Evolutionary conservation across 2,329 filamentous ascomycete species (phyloP).

Genomic region (Sporothrix mexicana): DNA sequence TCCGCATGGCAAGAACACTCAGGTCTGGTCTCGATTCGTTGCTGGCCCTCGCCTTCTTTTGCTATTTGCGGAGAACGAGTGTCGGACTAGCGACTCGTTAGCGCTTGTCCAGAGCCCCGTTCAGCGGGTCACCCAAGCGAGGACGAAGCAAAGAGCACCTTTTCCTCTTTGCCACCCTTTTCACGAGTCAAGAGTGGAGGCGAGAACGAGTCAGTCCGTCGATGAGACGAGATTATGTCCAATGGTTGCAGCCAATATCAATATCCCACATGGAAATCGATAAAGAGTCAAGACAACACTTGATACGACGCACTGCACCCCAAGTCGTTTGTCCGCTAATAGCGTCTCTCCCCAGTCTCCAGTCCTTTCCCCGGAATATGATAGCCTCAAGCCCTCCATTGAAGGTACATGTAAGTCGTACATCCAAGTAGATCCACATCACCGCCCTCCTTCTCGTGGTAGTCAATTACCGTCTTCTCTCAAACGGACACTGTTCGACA

Average conservation of each 20-base stretch:
- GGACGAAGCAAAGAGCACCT: neutral
- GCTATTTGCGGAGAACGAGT: constrained; percentile 4
- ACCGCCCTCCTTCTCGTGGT: too few relatives aligned
- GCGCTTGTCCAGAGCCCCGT: neutral
- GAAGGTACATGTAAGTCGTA: too few relatives aligned
- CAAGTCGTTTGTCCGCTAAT: neutral
- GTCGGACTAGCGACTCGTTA: constrained; percentile 4
- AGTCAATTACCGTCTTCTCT: too few relatives aligned
- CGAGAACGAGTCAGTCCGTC: neutral
- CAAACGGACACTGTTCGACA: too few relatives aligned
- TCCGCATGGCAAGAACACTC: neutral
- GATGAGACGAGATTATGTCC: neutral
- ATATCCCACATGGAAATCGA: neutral
- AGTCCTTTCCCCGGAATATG: neutral
- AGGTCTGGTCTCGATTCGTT: too few relatives aligned
- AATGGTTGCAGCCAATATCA: neutral
- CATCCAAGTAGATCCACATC: too few relatives aligned
- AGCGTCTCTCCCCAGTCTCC: neutral
- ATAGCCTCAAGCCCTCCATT: too few relatives aligned
- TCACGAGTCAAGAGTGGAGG: neutral
- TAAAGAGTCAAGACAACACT: neutral
- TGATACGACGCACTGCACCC: neutral
- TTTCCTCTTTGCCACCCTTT: too few relatives aligned
- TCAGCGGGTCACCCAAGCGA: neutral
- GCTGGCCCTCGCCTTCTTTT: neutral